phyloP scores from a whole-genome alignment of 1,284 basidiomycete species.

The Apiotrichum porosum region DNA sequence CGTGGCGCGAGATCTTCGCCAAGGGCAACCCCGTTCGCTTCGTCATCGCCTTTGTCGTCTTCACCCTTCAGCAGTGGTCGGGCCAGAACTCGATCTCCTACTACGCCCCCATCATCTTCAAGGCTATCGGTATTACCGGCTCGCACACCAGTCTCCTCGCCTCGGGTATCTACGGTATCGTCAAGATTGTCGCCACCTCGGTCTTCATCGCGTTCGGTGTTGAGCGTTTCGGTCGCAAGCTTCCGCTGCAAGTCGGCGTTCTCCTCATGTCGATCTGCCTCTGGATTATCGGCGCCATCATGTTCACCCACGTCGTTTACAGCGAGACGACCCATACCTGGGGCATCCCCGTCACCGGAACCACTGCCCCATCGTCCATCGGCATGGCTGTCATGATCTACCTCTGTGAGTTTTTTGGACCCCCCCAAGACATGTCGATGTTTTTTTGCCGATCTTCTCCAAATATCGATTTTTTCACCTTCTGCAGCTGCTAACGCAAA shows the following conservation, averaged over 20 bases:
- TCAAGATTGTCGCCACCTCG: conserved; percentile 66
- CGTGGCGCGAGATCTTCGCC: conserved; percentile 60
- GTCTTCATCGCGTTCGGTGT: conserved; percentile 60
- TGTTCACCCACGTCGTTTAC: conserved; percentile 58
- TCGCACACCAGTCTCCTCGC: conserved; percentile 60
- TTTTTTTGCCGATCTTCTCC: no score
- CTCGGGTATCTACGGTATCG: conserved; percentile 76
- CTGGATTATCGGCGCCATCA: conserved; percentile 65
- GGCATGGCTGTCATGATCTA: conserved; percentile 48
- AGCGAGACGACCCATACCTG: neutral
- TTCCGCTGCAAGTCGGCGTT: conserved; percentile 37
- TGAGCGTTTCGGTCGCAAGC: conserved; percentile 52
- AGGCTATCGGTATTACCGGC: conserved; percentile 52
- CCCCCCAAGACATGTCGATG: no score
- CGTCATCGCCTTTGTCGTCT: conserved; percentile 57
- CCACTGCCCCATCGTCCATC: conserved; percentile 34
- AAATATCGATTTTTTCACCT: no score
- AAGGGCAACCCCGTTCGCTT: conserved; percentile 69
- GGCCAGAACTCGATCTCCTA: conserved; percentile 59
- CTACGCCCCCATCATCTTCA: conserved; percentile 62
- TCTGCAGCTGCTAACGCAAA: no score
- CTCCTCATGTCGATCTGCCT: conserved; percentile 61
- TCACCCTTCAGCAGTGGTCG: conserved; percentile 62
- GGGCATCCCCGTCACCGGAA: neutral
- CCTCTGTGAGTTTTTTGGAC: no score